phyloP scores from a whole-genome alignment of 345 rosid species.

The Ailanthus altissimus region DNA sequence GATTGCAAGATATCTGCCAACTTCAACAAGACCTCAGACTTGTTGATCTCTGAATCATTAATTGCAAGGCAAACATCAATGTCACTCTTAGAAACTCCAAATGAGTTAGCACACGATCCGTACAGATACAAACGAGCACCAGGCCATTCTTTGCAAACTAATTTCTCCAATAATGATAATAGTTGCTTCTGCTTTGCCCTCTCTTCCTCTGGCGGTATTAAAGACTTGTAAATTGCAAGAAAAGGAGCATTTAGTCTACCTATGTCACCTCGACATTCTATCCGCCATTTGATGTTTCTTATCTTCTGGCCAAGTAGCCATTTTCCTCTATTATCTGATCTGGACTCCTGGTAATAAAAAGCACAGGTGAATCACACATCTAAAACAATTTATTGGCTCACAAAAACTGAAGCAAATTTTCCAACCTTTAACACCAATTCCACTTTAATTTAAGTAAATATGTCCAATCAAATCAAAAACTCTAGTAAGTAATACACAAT shows the following conservation, averaged over 20 bases:
- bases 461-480: not conserved
- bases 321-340: conserved; percentile 81
- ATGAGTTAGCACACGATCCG: conserved; percentile 96
- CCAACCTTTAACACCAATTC: not conserved
- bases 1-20: conserved; percentile 82
- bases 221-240: conserved; percentile 63
- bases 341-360: conserved; percentile 61
- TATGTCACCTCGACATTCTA: conserved; percentile 68
- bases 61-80: conserved; percentile 91
- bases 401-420: not conserved
- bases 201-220: conserved; percentile 83
- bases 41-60: conserved; percentile 52
- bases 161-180: conserved; percentile 59
- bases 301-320: conserved; percentile 62
- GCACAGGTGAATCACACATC: conserved; percentile 12
- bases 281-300: conserved; percentile 55
- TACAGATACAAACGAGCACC: conserved; percentile 76
- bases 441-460: not conserved
- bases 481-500: not conserved
- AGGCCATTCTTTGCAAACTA: conserved; percentile 89
- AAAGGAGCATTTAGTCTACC: conserved; percentile 55
- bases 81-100: conserved; percentile 91
- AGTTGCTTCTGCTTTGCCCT: conserved; percentile 80
- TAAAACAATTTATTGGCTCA: not conserved
- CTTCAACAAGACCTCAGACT: conserved; percentile 74